Conservation (phyloP, 306 rosid genomes). For the Gastrolobium bilobum region DNA sequence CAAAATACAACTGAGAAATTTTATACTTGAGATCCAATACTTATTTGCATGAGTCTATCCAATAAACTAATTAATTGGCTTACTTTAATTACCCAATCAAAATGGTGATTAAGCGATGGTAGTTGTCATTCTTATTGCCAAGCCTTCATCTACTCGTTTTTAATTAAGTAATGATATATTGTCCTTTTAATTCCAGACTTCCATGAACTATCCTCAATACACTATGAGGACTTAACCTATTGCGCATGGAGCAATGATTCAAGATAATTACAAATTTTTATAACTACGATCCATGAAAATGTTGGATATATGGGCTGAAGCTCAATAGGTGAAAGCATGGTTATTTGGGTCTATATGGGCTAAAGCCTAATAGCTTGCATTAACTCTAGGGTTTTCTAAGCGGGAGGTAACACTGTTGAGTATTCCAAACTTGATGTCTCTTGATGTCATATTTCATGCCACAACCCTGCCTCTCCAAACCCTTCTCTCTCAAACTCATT, state of each 20-base stretch:
- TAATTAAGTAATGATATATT: slow-evolving; percentile 26
- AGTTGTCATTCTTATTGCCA: background rate
- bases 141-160: background rate
- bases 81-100: slow-evolving; percentile 6
- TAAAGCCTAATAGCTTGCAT: too few species aligned
- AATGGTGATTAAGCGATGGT: background rate
- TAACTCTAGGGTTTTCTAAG: too few species aligned
- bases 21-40: background rate
- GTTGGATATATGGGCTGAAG: too few species aligned
- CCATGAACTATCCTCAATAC: slow-evolving; percentile 30
- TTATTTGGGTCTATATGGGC: too few species aligned
- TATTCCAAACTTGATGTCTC: too few species aligned
- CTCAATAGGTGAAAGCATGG: too few species aligned
- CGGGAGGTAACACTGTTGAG: too few species aligned
- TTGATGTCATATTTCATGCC: too few species aligned
- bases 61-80: slow-evolving; percentile 1
- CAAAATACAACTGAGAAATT: background rate
- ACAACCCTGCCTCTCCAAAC: too few species aligned
- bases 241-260: background rate
- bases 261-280: slow-evolving; percentile 2
- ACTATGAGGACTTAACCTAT: background rate
- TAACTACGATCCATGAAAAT: background rate
- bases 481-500: too few species aligned
- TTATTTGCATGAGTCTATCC: background rate
- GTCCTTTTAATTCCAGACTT: slow-evolving; percentile 38